These are phyloP conservation scores for Ogataea methylovora DNA, from an alignment of 805 yeast species.

Conservation along the genomic window DNA sequence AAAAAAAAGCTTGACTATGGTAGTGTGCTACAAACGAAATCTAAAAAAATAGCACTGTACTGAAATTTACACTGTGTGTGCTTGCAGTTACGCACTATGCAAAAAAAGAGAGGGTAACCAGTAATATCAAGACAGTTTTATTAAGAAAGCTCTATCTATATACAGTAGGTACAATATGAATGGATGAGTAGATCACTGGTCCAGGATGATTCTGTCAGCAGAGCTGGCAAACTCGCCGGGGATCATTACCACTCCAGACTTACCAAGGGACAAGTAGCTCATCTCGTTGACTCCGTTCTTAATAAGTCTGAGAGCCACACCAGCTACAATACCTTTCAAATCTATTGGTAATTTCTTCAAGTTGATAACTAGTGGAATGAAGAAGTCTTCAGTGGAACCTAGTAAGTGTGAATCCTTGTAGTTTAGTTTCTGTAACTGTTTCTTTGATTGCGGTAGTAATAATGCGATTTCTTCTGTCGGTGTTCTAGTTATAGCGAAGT, in stretches of 20 bases:
- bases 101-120: no score
- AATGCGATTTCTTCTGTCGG: slow-evolving; percentile 43
- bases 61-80: no score
- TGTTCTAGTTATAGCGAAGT: slow-evolving; percentile 47
- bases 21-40: no score
- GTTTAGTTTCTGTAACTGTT: slow-evolving; percentile 29
- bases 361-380: slow-evolving; percentile 51
- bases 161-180: no score
- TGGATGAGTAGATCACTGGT: no score
- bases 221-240: slow-evolving; percentile 32
- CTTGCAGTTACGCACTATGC: no score
- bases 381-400: slow-evolving; percentile 50
- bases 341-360: slow-evolving; percentile 47
- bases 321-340: slow-evolving; percentile 61
- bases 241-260: slow-evolving; percentile 51
- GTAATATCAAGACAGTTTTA: no score
- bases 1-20: no score
- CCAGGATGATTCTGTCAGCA: no score
- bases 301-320: slow-evolving; percentile 45
- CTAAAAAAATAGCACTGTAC: no score
- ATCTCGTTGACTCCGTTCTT: slow-evolving; percentile 32
- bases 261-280: slow-evolving; percentile 55
- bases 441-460: slow-evolving; percentile 34
- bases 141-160: no score
- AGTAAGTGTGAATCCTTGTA: slow-evolving; percentile 34